phyloP scores from a whole-genome alignment of 495 filamentous ascomycete species.

The Hypomontagnella submonticulosa region DNA sequence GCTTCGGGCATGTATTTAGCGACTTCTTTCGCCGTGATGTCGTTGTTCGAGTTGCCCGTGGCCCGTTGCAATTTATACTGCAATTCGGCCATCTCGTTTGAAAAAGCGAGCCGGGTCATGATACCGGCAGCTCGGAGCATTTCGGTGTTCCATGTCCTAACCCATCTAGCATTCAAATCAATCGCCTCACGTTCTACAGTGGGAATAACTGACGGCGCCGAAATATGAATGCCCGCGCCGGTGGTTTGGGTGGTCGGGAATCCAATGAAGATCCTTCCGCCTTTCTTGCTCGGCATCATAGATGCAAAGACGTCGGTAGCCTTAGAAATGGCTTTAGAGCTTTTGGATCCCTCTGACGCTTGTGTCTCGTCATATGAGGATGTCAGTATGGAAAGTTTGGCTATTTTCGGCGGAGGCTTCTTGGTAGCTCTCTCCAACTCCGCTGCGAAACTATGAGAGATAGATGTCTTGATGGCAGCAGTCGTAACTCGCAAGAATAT shows the following conservation, averaged over 20 bases:
- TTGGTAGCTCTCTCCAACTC: conserved; percentile 98
- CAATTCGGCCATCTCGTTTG: conserved; percentile 83
- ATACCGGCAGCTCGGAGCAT: conserved; percentile 93
- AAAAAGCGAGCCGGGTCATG: conserved; percentile 86
- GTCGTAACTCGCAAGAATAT: conserved; percentile 91
- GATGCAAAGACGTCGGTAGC: conserved; percentile 83
- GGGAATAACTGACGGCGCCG: conserved; percentile 96
- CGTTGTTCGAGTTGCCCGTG: conserved; percentile 55
- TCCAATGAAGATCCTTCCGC: conserved; percentile 93
- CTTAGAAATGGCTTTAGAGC: conserved; percentile 60
- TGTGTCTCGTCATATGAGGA: conserved; percentile 87
- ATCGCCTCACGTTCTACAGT: conserved; percentile 99
- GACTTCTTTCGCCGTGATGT: conserved; percentile 62
- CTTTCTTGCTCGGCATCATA: conserved; percentile 85
- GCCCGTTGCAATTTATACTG: conserved; percentile 64
- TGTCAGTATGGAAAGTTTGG: conserved; percentile 85
- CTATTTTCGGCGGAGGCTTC: conserved; percentile 90
- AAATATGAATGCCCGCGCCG: conserved; percentile 93
- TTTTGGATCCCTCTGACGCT: conserved; percentile 64
- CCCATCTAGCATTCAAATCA: conserved; percentile 93
- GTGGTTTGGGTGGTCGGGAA: conserved; percentile 98
- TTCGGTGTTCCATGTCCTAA: conserved; percentile 95
- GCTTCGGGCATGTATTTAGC: conserved; percentile 77
- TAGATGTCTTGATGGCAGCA: conserved; percentile 78
- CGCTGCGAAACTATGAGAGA: conserved; percentile 71